A percentile compares a stretch with the other conserved stretches of the same genome.
Evolutionary conservation across 2,329 filamentous ascomycete genomes (phyloP).

Genomic region (Trichoderma pleuroti): DNA sequence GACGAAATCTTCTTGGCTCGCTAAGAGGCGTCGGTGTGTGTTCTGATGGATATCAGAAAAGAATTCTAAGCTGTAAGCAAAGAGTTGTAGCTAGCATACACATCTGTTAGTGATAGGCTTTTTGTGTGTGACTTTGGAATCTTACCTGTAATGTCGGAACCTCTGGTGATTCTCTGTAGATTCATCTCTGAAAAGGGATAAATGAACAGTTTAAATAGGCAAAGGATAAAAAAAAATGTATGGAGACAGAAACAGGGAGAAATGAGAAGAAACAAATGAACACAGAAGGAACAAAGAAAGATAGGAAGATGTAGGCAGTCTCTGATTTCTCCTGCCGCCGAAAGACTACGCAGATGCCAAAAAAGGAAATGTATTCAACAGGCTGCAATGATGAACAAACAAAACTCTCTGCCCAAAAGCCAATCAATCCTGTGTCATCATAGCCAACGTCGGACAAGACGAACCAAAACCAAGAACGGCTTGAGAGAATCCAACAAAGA

Average conservation of each 20-base stretch:
- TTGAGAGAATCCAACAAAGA: not conserved
- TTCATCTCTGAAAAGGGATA: not conserved
- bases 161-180: not conserved
- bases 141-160: not conserved
- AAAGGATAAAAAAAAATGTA: not conserved
- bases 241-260: not conserved
- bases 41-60: not conserved
- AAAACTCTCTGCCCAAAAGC: not conserved
- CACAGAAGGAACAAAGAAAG: not conserved
- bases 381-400: not conserved
- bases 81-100: not conserved
- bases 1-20: not conserved
- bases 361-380: not conserved
- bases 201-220: not conserved
- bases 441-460: not conserved
- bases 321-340: not conserved
- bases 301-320: not conserved
- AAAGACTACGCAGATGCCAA: not conserved
- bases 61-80: not conserved
- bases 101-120: not conserved
- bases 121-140: not conserved
- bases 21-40: not conserved
- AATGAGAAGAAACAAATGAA: not conserved
- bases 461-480: not conserved
- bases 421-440: not conserved